phyloP scores from a whole-genome alignment of 805 yeast species.

The Saturnispora gosingensis region DNA sequence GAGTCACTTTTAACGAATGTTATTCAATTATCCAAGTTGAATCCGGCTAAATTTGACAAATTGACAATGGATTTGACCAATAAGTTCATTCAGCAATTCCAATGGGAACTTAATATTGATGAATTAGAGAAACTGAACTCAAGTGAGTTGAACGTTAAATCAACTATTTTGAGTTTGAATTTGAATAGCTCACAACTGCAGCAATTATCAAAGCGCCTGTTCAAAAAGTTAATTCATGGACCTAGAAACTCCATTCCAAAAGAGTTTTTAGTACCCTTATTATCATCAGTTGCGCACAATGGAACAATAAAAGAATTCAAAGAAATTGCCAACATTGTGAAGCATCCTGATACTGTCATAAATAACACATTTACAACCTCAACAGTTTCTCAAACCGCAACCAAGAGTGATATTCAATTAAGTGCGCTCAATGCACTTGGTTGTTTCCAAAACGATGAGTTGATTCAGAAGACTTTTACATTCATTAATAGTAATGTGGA shows the following conservation, averaged over 20 bases:
- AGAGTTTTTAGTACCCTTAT: constrained; percentile 37
- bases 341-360: constrained; percentile 38
- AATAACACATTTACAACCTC: constrained; percentile 25
- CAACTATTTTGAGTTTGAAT: constrained; percentile 34
- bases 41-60: constrained; percentile 18
- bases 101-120: constrained; percentile 29
- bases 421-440: constrained; percentile 49
- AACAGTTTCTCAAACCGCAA: constrained; percentile 8
- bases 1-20: constrained; percentile 28
- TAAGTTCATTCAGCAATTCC: constrained; percentile 24
- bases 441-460: constrained; percentile 34
- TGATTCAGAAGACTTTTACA: constrained; percentile 46
- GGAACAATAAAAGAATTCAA: constrained; percentile 46
- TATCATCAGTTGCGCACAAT: constrained; percentile 23
- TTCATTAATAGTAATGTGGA: constrained; percentile 51
- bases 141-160: constrained; percentile 37
- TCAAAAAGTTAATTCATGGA: constrained; percentile 44
- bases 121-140: constrained; percentile 12
- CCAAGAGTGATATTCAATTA: constrained; percentile 37
- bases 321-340: constrained; percentile 44
- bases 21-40: constrained; percentile 18
- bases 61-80: constrained; percentile 16
- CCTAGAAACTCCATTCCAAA: constrained; percentile 43
- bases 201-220: constrained; percentile 31
- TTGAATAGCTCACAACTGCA: constrained; percentile 21